These are phyloP conservation scores for Berberis vulgaris DNA, from an alignment of 164 flowering plant genomes.

Conservation along the genomic window DNA sequence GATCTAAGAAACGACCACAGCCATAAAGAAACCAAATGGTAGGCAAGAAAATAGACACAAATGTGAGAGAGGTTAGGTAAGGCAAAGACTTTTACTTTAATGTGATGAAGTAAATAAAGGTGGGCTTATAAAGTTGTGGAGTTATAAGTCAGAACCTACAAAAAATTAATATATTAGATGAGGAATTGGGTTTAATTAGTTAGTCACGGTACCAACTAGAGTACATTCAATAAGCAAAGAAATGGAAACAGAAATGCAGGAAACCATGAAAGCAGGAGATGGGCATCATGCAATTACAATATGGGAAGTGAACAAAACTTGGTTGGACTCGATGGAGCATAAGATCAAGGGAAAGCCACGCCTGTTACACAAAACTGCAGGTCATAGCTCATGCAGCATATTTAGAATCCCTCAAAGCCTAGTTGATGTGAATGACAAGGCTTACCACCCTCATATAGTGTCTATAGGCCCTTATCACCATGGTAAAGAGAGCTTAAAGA, in stretches of 20 bases:
- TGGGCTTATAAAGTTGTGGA: too few species aligned
- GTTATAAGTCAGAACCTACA: too few species aligned
- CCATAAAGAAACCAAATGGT: too few species aligned
- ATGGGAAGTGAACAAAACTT: not conserved
- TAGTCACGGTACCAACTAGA: too few species aligned
- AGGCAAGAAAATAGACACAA: too few species aligned
- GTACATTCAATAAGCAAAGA: too few species aligned
- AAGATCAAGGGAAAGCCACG: not conserved
- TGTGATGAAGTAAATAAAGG: too few species aligned
- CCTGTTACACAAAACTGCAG: conserved; percentile 6
- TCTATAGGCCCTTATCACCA: conserved; percentile 19
- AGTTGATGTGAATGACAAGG: conserved; percentile 3
- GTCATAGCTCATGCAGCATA: conserved; percentile 9
- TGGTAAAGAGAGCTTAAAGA: conserved; percentile 2
- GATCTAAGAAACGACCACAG: too few species aligned
- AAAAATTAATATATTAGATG: too few species aligned
- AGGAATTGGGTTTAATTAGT: too few species aligned
- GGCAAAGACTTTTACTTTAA: too few species aligned
- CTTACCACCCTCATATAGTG: conserved; percentile 12
- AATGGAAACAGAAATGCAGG: not conserved
- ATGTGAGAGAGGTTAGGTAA: too few species aligned
- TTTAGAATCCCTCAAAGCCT: conserved; percentile 15
- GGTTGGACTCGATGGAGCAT: conserved; percentile 2
- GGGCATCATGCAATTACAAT: not conserved
- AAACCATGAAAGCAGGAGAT: not conserved